Evolutionary conservation across 202 grass and related monocot genomes (phyloP).

Genomic region (Setaria italica): DNA sequence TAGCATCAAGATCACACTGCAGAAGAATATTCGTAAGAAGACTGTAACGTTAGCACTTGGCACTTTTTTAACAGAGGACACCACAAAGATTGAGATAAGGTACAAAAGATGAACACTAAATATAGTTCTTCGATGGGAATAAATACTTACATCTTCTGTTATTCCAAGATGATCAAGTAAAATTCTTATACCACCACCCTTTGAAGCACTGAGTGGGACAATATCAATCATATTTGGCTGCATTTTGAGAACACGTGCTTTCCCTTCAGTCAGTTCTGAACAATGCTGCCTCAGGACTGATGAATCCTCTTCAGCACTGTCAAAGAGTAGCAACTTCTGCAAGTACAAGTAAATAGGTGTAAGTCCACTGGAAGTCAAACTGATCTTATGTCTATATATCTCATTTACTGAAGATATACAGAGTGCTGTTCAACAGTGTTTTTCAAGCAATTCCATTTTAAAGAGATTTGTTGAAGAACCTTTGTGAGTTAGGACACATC

Average conservation of each 20-base stretch:
- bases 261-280: constrained; percentile 53
- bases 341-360: constrained; percentile 36
- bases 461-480: constrained; percentile 3
- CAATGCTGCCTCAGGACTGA: constrained; percentile 54
- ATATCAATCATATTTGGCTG: constrained; percentile 66
- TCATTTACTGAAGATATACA: neutral
- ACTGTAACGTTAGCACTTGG: neutral
- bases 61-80: constrained; percentile 26
- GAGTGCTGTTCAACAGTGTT: constrained; percentile 2
- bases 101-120: constrained; percentile 31
- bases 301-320: constrained; percentile 45
- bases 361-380: constrained; percentile 11
- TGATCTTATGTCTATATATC: constrained; percentile 11
- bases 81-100: neutral
- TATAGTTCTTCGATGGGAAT: constrained; percentile 18
- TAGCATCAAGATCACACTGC: constrained; percentile 53
- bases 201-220: constrained; percentile 62
- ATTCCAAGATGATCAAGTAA: constrained; percentile 87
- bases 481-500: neutral
- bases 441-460: neutral
- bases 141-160: constrained; percentile 58
- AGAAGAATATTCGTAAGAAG: constrained; percentile 1
- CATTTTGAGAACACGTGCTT: constrained; percentile 54
- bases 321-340: constrained; percentile 84
- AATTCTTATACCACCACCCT: constrained; percentile 60